Evolutionary conservation across 331 rosid genomes (phyloP), one percentile per base, ranked within the genome.

Genomic region (Malus hybrid): DNA sequence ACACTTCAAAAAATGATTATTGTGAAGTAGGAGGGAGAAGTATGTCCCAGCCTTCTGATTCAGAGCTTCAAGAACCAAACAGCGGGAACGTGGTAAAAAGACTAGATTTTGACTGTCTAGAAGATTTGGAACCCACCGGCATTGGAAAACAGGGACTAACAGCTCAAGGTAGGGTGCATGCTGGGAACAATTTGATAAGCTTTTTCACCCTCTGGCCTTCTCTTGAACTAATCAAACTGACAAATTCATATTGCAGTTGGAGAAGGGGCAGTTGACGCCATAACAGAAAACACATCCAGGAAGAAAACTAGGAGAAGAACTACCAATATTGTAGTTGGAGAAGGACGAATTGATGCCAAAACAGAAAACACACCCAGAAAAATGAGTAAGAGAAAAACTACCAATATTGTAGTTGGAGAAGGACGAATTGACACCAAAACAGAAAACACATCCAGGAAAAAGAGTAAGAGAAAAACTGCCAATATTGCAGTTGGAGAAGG

Each of bases 321-420:
- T 42, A 11, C 48, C 48, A 11, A 42, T 11, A 42, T 42, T 42
- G 48, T 11, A 42, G 48, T 42, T 20, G 74, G 46, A 7, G 75
- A 29, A 76, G 79, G 57, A 26, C 33, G 69, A 76, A 81, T 58
- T 36, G 68, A 30, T 22, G 63, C 70, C 16, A 66, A 79, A 60
- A 76, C 34, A 66, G 76, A 65, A 62, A 58, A 14, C 36, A 22
- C 72, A 11, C 14, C 64, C 20, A 18, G 28, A 58, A 80, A 75
- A 12, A 20, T 53, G 72, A 72, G 56, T 36, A 72, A 32, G 71
- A 86, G 67, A 67, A 72, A 65, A 58, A 69, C 60, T 29, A 28
- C 18, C 24, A 42, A 42, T 42, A 42, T 42, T 42, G 48, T 42
- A 42, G 48, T 42, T 42, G 48, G 48, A 7, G 75, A 30, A 75